Conservation (phyloP, 352 stramenopile genomes). For the Aphanomyces astaci region DNA sequence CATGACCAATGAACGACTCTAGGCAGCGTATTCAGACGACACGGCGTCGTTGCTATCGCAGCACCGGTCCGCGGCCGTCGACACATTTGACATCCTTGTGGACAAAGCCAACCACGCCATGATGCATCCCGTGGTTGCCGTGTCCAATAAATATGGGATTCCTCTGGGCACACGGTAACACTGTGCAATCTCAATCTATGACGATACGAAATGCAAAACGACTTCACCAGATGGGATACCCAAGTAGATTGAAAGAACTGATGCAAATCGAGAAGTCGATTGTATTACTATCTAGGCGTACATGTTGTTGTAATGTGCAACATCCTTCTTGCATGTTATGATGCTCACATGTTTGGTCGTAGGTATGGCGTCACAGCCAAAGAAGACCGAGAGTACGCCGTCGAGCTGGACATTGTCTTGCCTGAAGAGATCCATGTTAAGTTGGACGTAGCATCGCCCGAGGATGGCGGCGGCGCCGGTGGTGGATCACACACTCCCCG, state of each 20-base stretch:
- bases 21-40: conserved; percentile 37
- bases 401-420: conserved; percentile 39
- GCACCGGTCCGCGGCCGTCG: conserved; percentile 40
- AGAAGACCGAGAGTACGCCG: conserved; percentile 58
- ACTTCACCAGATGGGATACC: no score
- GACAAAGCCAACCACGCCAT: conserved; percentile 33
- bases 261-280: no score
- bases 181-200: conserved; percentile 27
- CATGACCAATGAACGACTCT: neutral
- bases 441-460: neutral
- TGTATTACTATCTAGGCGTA: no score
- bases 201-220: no score
- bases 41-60: conserved; percentile 44
- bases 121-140: conserved; percentile 45
- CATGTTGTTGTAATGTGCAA: no score
- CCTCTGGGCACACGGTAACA: conserved; percentile 4
- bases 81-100: conserved; percentile 47
- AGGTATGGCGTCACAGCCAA: conserved; percentile 35
- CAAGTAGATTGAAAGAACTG: no score
- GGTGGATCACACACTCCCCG: neutral
- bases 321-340: no score
- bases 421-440: conserved; percentile 6
- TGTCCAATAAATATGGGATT: conserved; percentile 27
- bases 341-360: conserved; percentile 41
- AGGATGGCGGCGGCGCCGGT: neutral